Conservation (phyloP, 2,329 filamentous ascomycete genomes). For the Kalaharituber pfeilii region DNA sequence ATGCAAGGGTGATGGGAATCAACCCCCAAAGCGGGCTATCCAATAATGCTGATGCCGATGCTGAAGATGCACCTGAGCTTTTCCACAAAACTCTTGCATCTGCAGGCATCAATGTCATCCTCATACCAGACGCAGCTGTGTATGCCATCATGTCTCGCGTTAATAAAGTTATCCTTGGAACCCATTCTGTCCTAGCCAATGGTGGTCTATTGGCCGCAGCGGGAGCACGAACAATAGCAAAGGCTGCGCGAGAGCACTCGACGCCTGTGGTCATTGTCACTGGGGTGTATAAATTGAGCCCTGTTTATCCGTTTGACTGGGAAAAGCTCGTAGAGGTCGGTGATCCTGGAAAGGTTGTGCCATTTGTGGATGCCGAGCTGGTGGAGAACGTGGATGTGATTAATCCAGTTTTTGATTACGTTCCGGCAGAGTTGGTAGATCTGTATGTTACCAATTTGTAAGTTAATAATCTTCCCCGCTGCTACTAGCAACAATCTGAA, state of each 20-base stretch:
- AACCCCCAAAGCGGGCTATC: constrained; percentile 1
- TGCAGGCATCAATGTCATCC: constrained; percentile 64
- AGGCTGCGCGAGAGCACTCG: constrained; percentile 64
- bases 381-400: neutral
- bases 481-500: neutral
- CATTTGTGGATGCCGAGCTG: neutral
- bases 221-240: constrained; percentile 68
- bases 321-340: constrained; percentile 75
- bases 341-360: constrained; percentile 2
- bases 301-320: constrained; percentile 69
- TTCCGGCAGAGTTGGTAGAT: neutral
- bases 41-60: constrained; percentile 25
- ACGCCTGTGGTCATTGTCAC: constrained; percentile 77
- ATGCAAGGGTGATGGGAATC: constrained; percentile 44
- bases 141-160: constrained; percentile 91
- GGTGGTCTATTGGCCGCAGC: constrained; percentile 70
- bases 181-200: constrained; percentile 73
- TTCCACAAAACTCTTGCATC: constrained; percentile 63
- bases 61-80: constrained; percentile 33
- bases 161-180: constrained; percentile 84
- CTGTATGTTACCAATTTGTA: constrained; percentile 3
- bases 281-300: constrained; percentile 85
- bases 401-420: constrained; percentile 1
- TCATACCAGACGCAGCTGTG: constrained; percentile 67
- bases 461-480: neutral